A percentile compares a stretch with the other conserved stretches of the same genome.
These are phyloP conservation scores for Neonectria hederae DNA, from an alignment of 2,329 filamentous ascomycete genomes.

Conservation along the genomic window DNA sequence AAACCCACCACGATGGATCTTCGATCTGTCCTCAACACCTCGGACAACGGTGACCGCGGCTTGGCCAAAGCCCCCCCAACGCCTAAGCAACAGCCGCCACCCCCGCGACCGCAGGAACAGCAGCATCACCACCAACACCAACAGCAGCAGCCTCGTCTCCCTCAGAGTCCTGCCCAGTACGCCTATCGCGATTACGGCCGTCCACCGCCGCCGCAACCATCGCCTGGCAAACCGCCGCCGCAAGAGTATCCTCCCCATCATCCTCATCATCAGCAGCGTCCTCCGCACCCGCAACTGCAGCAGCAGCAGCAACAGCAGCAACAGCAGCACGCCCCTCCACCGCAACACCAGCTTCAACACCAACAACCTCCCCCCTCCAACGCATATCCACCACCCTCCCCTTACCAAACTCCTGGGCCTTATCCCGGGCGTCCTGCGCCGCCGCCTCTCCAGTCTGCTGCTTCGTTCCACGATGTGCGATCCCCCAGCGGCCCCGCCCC, in stretches of 20 bases:
- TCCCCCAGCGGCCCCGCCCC: slow-evolving; percentile 61
- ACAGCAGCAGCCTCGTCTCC: slow-evolving; percentile 46
- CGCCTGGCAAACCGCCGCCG: slow-evolving; percentile 56
- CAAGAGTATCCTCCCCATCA: slow-evolving; percentile 53
- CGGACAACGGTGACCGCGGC: slow-evolving; percentile 56
- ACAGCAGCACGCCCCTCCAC: slow-evolving; percentile 27
- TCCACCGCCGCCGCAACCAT: slow-evolving; percentile 58
- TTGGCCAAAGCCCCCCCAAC: slow-evolving; percentile 46
- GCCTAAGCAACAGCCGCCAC: slow-evolving; percentile 48
- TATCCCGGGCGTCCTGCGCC: slow-evolving; percentile 56
- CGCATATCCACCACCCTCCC: slow-evolving; percentile 51
- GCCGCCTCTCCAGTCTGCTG: slow-evolving; percentile 58
- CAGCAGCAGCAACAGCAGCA: slow-evolving; percentile 42
- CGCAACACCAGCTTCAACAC: slow-evolving; percentile 20
- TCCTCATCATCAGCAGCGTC: slow-evolving; percentile 41
- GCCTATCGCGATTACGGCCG: slow-evolving; percentile 62
- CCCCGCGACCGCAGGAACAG: slow-evolving; percentile 44
- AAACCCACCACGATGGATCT: slow-evolving; percentile 57
- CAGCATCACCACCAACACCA: slow-evolving; percentile 38
- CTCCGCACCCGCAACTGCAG: slow-evolving; percentile 42
- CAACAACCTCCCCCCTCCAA: slow-evolving; percentile 41
- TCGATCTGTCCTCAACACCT: slow-evolving; percentile 63
- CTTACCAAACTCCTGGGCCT: slow-evolving; percentile 51
- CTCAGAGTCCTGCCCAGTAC: slow-evolving; percentile 55
- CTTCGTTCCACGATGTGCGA: slow-evolving; percentile 57